Conservation (phyloP, 2,329 filamentous ascomycete species). For the Ilyonectria robusta region DNA sequence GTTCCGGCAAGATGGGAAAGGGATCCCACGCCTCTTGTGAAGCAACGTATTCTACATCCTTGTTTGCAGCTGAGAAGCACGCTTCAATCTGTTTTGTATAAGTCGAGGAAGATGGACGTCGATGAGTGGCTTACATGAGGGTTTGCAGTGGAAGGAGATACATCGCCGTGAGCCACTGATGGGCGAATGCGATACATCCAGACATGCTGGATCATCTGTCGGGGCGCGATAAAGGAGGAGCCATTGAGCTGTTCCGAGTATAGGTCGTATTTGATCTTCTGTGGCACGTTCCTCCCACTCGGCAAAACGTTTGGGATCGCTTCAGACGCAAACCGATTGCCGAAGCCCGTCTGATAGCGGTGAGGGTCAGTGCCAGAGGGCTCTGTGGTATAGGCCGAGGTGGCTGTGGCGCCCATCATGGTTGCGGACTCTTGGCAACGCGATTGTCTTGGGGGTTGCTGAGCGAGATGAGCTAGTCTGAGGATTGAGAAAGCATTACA, state of each 20-base stretch:
- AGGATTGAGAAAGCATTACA: neutral
- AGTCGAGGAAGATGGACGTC: constrained; percentile 29
- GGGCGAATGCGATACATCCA: constrained; percentile 54
- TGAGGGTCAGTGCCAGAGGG: constrained; percentile 57
- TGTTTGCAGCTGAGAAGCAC: constrained; percentile 63
- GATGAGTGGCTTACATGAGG: constrained; percentile 12
- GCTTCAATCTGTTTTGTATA: constrained; percentile 49
- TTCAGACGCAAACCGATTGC: constrained; percentile 64
- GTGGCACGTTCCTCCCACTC: constrained; percentile 60
- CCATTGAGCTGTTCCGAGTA: constrained; percentile 66
- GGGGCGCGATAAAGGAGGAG: constrained; percentile 51
- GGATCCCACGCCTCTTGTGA: constrained; percentile 66
- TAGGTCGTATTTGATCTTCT: constrained; percentile 58
- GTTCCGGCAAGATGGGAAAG: constrained; percentile 48
- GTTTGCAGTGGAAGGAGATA: constrained; percentile 12
- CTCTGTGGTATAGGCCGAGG: constrained; percentile 36
- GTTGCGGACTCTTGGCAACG: constrained; percentile 1
- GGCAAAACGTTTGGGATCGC: constrained; percentile 62
- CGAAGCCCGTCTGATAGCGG: constrained; percentile 70
- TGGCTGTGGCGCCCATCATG: constrained; percentile 40
- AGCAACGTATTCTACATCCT: constrained; percentile 59
- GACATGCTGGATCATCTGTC: constrained; percentile 50
- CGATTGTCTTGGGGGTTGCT: constrained; percentile 21
- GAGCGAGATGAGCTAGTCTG: constrained; percentile 15
- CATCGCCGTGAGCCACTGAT: constrained; percentile 48